Evolutionary conservation across 306 rosid species (phyloP), one percentile per base, ranked within the genome.

Genomic region (Glycyrrhiza uralensis): DNA sequence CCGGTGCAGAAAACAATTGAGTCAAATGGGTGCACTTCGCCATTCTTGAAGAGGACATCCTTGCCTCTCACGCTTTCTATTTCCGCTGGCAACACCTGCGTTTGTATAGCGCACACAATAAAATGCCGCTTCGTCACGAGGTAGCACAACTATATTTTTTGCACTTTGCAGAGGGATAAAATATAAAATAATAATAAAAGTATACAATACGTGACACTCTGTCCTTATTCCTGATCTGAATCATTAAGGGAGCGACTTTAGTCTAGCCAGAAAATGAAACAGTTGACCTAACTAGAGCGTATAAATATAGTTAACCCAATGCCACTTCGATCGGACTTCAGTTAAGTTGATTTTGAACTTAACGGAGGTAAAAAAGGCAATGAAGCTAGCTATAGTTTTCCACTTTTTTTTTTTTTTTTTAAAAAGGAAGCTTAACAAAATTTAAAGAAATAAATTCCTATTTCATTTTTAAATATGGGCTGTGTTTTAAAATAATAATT

Each of bases 1-100:
- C 97, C 93, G 0, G 97, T 89, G 76, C 96, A 89, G 54, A 92
- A 89, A 14, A 92, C 38, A 5, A 89, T 86, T 5, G 92, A 41
- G 68, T 92, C 88, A 69, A 87, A 87, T 35, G 78, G 52, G 59
- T 78, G 75, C 8, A 74, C 64, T 69, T 76, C 74, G 1, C 89
- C 89, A 32, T 76, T 78, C 61, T 78, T 83, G 15, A 92, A 77
- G 3, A 49, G 18, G 3, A 92, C 83, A 5, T 82, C 70, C 52
- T 78, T 82, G 4, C 82, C 84, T 60, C 62, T 66, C 0, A 86
- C 33, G 60, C 77, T 54, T 46, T 72, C 81, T 33, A 92, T 86
- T 79, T 79, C 97, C 0, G 77, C 62, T 2, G 84, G 30, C 56
- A 89, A 54, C 8, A 85, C 90, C 91, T 83, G n/a, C 19, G 33